Evolutionary conservation across 768 basidiomycete genomes (phyloP).

Genomic region (Lentinula sp.): DNA sequence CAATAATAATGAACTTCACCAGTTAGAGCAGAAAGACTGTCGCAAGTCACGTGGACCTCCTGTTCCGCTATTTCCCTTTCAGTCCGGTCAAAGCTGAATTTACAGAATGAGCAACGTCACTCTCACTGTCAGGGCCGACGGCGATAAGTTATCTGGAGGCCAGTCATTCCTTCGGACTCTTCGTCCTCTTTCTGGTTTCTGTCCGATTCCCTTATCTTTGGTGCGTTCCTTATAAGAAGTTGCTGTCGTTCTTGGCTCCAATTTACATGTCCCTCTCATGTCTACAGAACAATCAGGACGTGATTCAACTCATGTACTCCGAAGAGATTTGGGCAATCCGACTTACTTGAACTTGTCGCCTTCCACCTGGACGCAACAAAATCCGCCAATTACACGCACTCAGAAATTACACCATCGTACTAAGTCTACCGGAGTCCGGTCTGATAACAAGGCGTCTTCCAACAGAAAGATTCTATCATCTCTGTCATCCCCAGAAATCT

Average conservation of each 20-base stretch:
- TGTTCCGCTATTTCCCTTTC: too few species aligned
- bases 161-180: not conserved
- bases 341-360: not conserved
- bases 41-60: not conserved
- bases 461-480: not conserved
- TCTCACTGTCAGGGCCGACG: not conserved
- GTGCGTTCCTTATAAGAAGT: not conserved
- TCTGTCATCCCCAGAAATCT: not conserved
- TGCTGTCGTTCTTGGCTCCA: not conserved
- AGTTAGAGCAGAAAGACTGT: not conserved
- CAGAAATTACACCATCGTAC: not conserved
- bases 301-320: not conserved
- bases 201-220: not conserved
- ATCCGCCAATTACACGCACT: not conserved
- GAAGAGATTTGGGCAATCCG: not conserved
- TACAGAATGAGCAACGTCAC: not conserved
- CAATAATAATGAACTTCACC: not conserved
- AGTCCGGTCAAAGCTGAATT: too few species aligned
- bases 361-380: not conserved
- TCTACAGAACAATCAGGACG: not conserved
- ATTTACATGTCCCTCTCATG: not conserved
- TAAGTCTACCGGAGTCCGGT: not conserved
- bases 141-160: not conserved
- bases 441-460: not conserved
- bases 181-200: not conserved